Percentiles rank a stretch among this genome's conserved stretches.
These are phyloP conservation scores for Chenopodium quinoa DNA, from an alignment of 148 eudicot genomes.

Conservation along the genomic window DNA sequence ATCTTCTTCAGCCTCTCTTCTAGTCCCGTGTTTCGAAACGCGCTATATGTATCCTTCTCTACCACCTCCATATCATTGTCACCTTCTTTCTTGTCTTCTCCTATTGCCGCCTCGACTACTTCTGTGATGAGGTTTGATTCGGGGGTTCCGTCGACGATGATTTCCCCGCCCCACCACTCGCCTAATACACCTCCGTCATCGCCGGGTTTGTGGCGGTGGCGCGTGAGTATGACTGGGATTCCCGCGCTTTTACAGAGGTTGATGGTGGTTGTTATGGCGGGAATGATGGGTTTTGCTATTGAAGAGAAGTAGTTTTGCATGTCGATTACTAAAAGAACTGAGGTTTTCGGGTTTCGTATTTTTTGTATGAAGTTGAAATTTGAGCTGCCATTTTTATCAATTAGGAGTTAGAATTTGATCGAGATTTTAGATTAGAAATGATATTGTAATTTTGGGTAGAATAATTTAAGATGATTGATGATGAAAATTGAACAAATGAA, in stretches of 20 bases:
- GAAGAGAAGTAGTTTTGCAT: conserved; percentile 74
- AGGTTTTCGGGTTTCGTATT: conserved; percentile 53
- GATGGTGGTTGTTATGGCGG: conserved; percentile 58
- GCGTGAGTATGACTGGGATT: conserved; percentile 67
- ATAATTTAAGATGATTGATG: too few species aligned
- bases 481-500: too few species aligned
- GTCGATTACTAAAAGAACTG: conserved; percentile 72
- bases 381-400: not conserved
- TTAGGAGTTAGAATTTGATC: too few species aligned
- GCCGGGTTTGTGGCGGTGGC: conserved; percentile 75
- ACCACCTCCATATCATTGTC: conserved; percentile 43
- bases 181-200: conserved; percentile 49
- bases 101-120: conserved; percentile 9
- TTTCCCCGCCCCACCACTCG: conserved; percentile 77
- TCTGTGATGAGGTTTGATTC: conserved; percentile 57
- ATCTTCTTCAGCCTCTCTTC: conserved; percentile 59
- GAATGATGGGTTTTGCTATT: conserved; percentile 57
- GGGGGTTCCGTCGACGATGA: conserved; percentile 62
- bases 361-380: conserved; percentile 33
- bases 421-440: too few species aligned
- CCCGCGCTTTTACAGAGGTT: conserved; percentile 54
- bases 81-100: not conserved
- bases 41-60: conserved; percentile 77
- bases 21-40: conserved; percentile 58
- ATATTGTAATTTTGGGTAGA: too few species aligned